A percentile compares a stretch with the other conserved stretches of the same genome.
phyloP scores from a whole-genome alignment of 179 eudicot species.

The Beta macrorhiza region DNA sequence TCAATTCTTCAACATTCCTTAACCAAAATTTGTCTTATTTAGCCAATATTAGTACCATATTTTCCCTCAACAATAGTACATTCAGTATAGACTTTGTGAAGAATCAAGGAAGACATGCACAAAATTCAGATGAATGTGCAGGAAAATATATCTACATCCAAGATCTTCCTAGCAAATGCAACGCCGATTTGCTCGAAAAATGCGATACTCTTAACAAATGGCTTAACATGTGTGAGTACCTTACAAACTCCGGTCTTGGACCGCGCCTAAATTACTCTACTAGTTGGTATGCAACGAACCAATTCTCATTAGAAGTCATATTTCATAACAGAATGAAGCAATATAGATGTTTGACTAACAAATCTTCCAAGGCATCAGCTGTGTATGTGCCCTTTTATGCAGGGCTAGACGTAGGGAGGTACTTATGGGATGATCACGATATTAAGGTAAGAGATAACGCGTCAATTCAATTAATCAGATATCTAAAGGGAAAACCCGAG shows the following conservation, averaged over 20 bases:
- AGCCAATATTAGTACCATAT: constrained; percentile 2
- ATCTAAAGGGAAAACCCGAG: constrained; percentile 33
- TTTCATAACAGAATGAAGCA: constrained; percentile 39
- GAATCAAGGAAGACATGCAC: neutral
- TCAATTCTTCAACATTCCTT: neutral
- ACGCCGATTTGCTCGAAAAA: constrained; percentile 24
- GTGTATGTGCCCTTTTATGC: constrained; percentile 42
- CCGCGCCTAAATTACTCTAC: constrained; percentile 4
- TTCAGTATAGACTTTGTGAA: too few relatives aligned
- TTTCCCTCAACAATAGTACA: neutral
- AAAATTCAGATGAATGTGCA: constrained; percentile 28
- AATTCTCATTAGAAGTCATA: constrained; percentile 33
- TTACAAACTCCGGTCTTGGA: constrained; percentile 33
- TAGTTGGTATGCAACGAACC: constrained; percentile 38
- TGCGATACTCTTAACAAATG: constrained; percentile 26
- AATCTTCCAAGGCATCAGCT: constrained; percentile 31
- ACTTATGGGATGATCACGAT: constrained; percentile 26
- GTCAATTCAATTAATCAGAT: constrained; percentile 20
- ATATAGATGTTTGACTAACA: constrained; percentile 35
- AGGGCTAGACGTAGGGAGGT: constrained; percentile 41
- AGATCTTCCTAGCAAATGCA: constrained; percentile 29
- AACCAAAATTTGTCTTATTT: neutral
- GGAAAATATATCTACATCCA: constrained; percentile 36
- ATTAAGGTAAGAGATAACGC: constrained; percentile 19
- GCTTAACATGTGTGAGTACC: constrained; percentile 28